Percentiles rank a stretch among this genome's conserved stretches.
phyloP scores from a whole-genome alignment of 768 basidiomycete genomes.

The Coprinopsis marcescibilis region DNA sequence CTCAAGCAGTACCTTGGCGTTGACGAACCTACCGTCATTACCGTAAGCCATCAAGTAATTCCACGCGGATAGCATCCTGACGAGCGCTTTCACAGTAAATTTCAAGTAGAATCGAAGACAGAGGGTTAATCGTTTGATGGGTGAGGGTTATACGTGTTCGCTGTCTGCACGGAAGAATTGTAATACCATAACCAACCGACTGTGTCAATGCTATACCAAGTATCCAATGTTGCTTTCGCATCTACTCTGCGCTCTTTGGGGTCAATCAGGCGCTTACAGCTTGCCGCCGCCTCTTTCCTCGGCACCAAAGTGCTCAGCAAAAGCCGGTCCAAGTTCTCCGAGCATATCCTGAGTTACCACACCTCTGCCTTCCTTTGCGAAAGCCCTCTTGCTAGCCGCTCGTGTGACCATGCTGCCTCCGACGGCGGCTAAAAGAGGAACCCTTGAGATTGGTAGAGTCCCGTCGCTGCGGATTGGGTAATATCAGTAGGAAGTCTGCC shows the following conservation, averaged over 20 bases:
- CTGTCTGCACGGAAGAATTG: no score
- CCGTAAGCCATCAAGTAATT: constrained; percentile 55
- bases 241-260: no score
- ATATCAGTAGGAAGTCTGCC: not conserved
- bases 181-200: no score
- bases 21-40: constrained; percentile 95
- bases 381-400: constrained; percentile 73
- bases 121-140: no score
- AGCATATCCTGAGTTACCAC: constrained; percentile 82
- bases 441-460: constrained; percentile 49
- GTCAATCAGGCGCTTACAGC: no score
- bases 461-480: constrained; percentile 37
- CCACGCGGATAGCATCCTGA: no score
- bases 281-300: no score
- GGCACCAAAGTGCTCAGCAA: constrained; percentile 65
- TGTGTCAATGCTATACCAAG: no score
- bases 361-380: constrained; percentile 67
- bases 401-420: constrained; percentile 89
- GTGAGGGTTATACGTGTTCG: no score
- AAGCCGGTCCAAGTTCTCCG: constrained; percentile 58
- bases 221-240: no score
- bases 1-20: constrained; percentile 81
- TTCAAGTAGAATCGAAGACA: no score
- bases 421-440: constrained; percentile 81
- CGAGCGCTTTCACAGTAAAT: no score